phyloP scores from a whole-genome alignment of 768 basidiomycete genomes.

The Trametes coccinea region DNA sequence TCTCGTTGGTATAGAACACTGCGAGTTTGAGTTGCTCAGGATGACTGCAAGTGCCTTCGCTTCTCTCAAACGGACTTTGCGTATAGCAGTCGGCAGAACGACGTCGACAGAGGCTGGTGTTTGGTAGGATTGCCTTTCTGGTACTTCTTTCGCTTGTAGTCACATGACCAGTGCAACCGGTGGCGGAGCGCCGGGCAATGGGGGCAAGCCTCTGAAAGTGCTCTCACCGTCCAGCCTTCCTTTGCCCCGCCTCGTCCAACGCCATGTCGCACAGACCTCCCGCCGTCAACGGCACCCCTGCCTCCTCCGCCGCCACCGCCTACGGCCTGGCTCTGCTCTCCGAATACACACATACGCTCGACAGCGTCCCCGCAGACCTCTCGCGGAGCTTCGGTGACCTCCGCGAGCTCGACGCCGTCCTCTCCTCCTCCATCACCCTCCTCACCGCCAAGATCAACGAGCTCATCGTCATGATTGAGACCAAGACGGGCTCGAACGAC shows the following conservation, averaged over 20 bases:
- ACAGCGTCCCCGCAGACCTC: constrained; percentile 90
- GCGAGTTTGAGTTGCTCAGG: too few relatives aligned
- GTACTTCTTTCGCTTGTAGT: not conserved
- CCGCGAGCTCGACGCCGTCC: constrained; percentile 96
- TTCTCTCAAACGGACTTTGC: too few relatives aligned
- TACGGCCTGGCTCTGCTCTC: constrained; percentile 70
- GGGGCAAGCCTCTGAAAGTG: not conserved
- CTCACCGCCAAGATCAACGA: constrained; percentile 78
- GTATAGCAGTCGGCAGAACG: too few relatives aligned
- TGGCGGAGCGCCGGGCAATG: constrained; percentile 2
- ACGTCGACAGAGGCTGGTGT: too few relatives aligned
- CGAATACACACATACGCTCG: constrained; percentile 90
- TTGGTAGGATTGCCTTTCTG: too few relatives aligned
- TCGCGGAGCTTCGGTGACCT: constrained; percentile 94
- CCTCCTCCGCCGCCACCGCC: constrained; percentile 38
- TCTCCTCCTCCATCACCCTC: constrained; percentile 81
- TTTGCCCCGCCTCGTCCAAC: not conserved
- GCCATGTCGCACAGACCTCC: constrained; percentile 17
- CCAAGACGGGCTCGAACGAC: constrained; percentile 55
- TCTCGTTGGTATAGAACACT: too few relatives aligned
- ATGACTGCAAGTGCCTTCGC: too few relatives aligned
- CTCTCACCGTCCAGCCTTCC: not conserved
- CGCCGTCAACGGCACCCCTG: constrained; percentile 8
- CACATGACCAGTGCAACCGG: not conserved
- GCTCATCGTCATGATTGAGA: constrained; percentile 78